Conservation (phyloP, 202 grass and related monocot species). For the Sporobolus alterniflorus region DNA sequence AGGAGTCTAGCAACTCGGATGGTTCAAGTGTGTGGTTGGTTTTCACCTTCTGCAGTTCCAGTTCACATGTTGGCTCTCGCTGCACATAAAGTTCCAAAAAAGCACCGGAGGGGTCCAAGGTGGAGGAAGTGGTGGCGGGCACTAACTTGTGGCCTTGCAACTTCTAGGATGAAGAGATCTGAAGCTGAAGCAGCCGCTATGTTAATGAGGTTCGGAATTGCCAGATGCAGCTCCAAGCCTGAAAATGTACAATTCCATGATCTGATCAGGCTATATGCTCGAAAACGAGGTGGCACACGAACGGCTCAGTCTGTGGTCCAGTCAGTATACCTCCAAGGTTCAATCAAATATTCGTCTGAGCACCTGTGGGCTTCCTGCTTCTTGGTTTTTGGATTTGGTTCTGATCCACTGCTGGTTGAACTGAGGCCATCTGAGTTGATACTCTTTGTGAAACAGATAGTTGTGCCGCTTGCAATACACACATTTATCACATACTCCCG, state of each 20-base stretch:
- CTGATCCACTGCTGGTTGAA: slow-evolving; percentile 78
- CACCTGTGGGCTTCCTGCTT: slow-evolving; percentile 96
- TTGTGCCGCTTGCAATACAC: slow-evolving; percentile 83
- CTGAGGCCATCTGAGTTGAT: slow-evolving; percentile 79
- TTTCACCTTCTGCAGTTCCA: slow-evolving; percentile 73
- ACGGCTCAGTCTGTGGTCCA: slow-evolving; percentile 72
- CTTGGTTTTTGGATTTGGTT: slow-evolving; percentile 81
- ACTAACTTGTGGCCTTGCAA: slow-evolving; percentile 62
- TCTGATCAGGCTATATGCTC: slow-evolving; percentile 85
- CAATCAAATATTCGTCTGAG: slow-evolving; percentile 73
- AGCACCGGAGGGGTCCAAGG: slow-evolving; percentile 53
- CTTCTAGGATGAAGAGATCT: slow-evolving; percentile 76
- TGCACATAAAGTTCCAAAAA: slow-evolving; percentile 88
- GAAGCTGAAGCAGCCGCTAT: slow-evolving; percentile 93
- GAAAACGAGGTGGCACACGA: slow-evolving; percentile 59
- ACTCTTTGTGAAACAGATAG: slow-evolving; percentile 82
- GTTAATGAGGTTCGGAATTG: slow-evolving; percentile 93
- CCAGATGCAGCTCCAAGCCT: slow-evolving; percentile 65
- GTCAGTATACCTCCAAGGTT: slow-evolving; percentile 83
- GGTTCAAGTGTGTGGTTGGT: slow-evolving; percentile 92
- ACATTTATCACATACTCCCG: slow-evolving; percentile 91
- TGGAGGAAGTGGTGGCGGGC: slow-evolving; percentile 69
- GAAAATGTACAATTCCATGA: slow-evolving; percentile 86
- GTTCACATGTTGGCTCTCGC: slow-evolving; percentile 77
- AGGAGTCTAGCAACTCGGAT: slow-evolving; percentile 86